Evolutionary conservation across 139 green algal genomes (phyloP).

Genomic region (Tetradesmus lagerheimii): DNA sequence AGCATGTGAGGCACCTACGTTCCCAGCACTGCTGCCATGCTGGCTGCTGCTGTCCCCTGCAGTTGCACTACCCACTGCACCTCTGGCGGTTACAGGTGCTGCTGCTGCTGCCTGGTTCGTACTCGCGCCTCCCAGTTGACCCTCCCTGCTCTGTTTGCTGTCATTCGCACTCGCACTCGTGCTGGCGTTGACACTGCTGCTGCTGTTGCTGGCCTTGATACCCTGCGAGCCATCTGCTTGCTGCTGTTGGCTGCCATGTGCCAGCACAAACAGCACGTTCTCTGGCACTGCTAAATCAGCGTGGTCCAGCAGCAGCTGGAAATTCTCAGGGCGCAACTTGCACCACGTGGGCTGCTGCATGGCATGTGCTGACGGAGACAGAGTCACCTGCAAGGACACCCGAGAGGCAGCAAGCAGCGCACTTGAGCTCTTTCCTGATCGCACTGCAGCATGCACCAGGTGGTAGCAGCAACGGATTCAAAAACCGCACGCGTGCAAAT

Average conservation of each 20-base stretch:
- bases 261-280: slow-evolving; percentile 72
- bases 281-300: slow-evolving; percentile 56
- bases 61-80: background rate
- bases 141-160: background rate
- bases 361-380: background rate
- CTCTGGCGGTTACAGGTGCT: background rate
- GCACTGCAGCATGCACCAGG: too few relatives aligned
- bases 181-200: background rate
- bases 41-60: background rate
- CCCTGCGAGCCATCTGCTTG: background rate
- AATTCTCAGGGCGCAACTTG: slow-evolving; percentile 74
- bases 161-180: background rate
- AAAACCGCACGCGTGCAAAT: too few relatives aligned
- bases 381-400: background rate
- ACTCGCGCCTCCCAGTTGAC: background rate
- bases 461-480: too few relatives aligned
- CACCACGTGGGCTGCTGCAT: slow-evolving; percentile 86
- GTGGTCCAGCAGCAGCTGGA: slow-evolving; percentile 61
- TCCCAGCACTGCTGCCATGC: background rate
- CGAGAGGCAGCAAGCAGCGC: background rate
- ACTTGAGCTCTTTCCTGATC: too few relatives aligned
- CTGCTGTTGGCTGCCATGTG: slow-evolving; percentile 11
- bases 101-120: background rate
- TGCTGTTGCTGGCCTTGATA: background rate
- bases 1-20: background rate